Percentiles rank a stretch among this genome's conserved stretches.
These are phyloP conservation scores for Leccinum variicolor DNA, from an alignment of 768 basidiomycete genomes.

Conservation along the genomic window DNA sequence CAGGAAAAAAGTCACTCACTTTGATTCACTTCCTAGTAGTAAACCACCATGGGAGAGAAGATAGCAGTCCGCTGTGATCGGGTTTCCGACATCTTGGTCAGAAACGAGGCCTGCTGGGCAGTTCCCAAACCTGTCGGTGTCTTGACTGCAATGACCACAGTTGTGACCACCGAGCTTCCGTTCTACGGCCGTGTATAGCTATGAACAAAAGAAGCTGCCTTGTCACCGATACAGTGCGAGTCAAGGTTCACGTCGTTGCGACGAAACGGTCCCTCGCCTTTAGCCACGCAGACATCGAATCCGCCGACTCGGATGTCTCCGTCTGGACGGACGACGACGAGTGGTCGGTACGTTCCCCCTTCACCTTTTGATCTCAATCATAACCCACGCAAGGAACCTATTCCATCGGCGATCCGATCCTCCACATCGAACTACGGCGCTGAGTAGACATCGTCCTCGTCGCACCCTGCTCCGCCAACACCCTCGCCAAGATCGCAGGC, in stretches of 20 bases:
- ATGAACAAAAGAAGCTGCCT: too few species aligned
- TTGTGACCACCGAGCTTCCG: too few species aligned
- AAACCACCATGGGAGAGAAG: constrained; percentile 55
- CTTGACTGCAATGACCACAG: too few species aligned
- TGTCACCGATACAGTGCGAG: too few species aligned
- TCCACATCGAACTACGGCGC: constrained; percentile 90
- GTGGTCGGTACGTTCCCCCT: not conserved
- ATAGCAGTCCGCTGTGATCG: constrained; percentile 48
- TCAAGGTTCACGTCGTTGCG: constrained; percentile 80
- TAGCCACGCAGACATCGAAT: constrained; percentile 38
- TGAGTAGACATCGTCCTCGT: constrained; percentile 97
- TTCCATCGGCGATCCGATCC: constrained; percentile 84
- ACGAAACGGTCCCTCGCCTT: constrained; percentile 77
- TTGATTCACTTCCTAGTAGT: constrained; percentile 37
- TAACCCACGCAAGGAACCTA: constrained; percentile 51
- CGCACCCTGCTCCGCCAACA: constrained; percentile 96
- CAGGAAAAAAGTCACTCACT: constrained; percentile 25
- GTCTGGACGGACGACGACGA: not conserved
- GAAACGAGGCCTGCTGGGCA: constrained; percentile 51
- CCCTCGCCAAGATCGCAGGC: constrained; percentile 86
- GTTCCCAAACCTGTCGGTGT: constrained; percentile 45
- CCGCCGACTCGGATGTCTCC: not conserved
- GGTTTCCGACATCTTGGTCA: constrained; percentile 44
- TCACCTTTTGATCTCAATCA: not conserved
- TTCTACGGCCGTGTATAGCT: too few species aligned